Evolutionary conservation across 257 asterid genomes (phyloP).

Genomic region (Nicotiana attenuata): DNA sequence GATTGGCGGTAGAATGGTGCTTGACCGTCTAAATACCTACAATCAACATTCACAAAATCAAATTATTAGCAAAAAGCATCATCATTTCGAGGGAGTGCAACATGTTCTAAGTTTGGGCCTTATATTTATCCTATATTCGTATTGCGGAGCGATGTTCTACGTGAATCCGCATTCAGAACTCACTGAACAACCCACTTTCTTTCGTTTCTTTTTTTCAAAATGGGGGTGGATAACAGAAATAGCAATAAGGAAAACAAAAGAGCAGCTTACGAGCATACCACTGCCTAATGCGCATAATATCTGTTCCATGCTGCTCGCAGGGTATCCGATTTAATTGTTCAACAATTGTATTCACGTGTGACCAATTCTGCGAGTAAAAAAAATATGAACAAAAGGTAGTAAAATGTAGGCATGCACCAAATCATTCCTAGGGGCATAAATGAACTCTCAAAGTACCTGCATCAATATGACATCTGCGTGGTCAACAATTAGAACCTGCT

Average conservation of each 20-base stretch:
- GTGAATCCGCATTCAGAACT: background rate
- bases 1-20: slow-evolving; percentile 89
- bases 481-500: slow-evolving; percentile 82
- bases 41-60: slow-evolving; percentile 7
- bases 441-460: slow-evolving; percentile 53
- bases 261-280: slow-evolving; percentile 49
- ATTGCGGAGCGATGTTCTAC: background rate
- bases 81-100: background rate
- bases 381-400: slow-evolving; percentile 14
- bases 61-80: slow-evolving; percentile 12
- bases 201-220: background rate
- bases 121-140: background rate
- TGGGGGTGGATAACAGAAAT: background rate
- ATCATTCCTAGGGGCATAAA: slow-evolving; percentile 9
- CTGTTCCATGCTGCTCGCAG: slow-evolving; percentile 81
- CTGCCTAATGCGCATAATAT: slow-evolving; percentile 90
- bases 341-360: slow-evolving; percentile 73
- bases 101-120: background rate
- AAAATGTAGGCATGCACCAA: slow-evolving; percentile 7
- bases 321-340: slow-evolving; percentile 72
- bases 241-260: slow-evolving; percentile 8
- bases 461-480: slow-evolving; percentile 88
- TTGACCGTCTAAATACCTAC: slow-evolving; percentile 85
- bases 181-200: background rate
- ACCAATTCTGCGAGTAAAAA: slow-evolving; percentile 66